These are phyloP conservation scores for Nicotiana attenuata DNA, from an alignment of 257 asterid genomes.

Conservation along the genomic window DNA sequence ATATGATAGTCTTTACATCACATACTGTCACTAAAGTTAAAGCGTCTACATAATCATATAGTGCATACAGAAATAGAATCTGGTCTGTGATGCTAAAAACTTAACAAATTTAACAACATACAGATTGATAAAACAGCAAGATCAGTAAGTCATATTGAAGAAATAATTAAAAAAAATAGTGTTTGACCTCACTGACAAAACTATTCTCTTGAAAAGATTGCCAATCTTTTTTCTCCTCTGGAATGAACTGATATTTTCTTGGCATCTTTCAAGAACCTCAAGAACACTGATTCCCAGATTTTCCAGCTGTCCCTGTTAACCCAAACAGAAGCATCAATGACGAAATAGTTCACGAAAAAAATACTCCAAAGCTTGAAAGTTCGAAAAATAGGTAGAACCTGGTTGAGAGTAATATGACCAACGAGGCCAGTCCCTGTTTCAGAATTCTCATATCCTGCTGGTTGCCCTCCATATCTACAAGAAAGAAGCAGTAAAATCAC, in stretches of 20 bases:
- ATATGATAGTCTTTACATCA: neutral
- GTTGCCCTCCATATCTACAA: slow-evolving; percentile 58
- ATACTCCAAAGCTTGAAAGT: slow-evolving; percentile 3
- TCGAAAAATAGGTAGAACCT: slow-evolving; percentile 41
- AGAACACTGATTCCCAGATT: slow-evolving; percentile 42
- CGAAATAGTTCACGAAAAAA: slow-evolving; percentile 22
- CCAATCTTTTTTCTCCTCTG: slow-evolving; percentile 67
- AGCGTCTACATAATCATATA: neutral
- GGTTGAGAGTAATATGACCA: slow-evolving; percentile 84
- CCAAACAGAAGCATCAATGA: slow-evolving; percentile 9
- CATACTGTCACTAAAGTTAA: neutral
- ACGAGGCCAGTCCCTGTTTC: slow-evolving; percentile 58
- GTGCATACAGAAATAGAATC: neutral
- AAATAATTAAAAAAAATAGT: neutral
- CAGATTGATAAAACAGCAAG: neutral
- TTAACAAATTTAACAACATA: neutral
- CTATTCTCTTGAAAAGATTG: slow-evolving; percentile 50
- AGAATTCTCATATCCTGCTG: slow-evolving; percentile 30
- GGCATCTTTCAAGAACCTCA: slow-evolving; percentile 63
- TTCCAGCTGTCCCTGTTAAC: slow-evolving; percentile 49
- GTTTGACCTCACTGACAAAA: slow-evolving; percentile 55
- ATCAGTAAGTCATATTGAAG: neutral
- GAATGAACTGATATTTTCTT: slow-evolving; percentile 42
- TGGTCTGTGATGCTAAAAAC: neutral
- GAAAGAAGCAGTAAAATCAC: slow-evolving; percentile 3